Base-by-base conservation (phyloP, 352 stramenopile species). In the Phytopythium helicoides region DNA sequence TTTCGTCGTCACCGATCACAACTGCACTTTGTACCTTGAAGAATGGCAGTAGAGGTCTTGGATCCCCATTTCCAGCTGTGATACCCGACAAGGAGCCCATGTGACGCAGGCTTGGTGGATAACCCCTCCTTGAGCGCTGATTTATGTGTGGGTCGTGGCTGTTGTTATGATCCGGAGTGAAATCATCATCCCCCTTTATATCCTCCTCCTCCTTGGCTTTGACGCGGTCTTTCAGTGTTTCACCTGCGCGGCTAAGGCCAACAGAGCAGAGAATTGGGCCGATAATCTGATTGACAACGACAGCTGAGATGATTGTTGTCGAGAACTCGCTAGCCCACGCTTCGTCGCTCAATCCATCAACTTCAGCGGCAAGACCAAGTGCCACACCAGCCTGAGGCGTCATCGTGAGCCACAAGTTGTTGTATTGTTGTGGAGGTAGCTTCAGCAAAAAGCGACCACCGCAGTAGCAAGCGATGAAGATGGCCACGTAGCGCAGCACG, bases 361-460 rank as follows among this genome's bases (percentile, higher is more conserved):
- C 64, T 52, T 89, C 79, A 36, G 76, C 76, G 1, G 79, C 79
- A 12, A 89, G 55, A 3, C 79, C 79, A 0, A 89, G 54, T 6
- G 79, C 72, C 1, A 89, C 79, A n/a, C 79, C 79, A 36, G 79
- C 79, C 52, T 89, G 79, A 0, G 79, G 79, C 0, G 79, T 86
- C 74, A 89, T 83, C 12, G 76, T 87, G 22, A 89, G 64, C 79
- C 79, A 89, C 6, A 89, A 61, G 46, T 86, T 86, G 55, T 83
- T 86, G 66, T 89, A 89, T 56, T 87, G 70, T 37, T 60, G 60
- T 10, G 74, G 74, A 3, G 64, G 35, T 10, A 87, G 69, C 58
- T 80, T 81, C 18, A 89, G 63, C 35, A 89, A 48, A 41, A 83
- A 89, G 21, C 76, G 66, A 2, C 78, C 78, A 37, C 64, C 75